Evolutionary conservation across 2,329 filamentous ascomycete species (phyloP), one percentile per base, ranked within the genome.

Genomic region (Pezicula rhizophila): DNA sequence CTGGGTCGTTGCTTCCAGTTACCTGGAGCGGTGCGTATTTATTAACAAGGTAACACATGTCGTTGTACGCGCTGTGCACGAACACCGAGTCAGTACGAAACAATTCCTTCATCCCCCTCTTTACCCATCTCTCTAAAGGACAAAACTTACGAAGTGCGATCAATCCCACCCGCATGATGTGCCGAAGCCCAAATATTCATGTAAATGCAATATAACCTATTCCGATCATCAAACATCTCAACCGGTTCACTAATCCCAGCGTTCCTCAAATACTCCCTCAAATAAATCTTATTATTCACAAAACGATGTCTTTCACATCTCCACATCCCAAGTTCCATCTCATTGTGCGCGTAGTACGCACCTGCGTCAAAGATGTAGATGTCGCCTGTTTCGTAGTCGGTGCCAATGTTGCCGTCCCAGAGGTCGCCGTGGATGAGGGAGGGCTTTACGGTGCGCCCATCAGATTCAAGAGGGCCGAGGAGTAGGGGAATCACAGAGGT

Each of bases 1-100:
- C 20, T 23, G 5, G 20, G 20, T 5, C 20, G 20, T 5, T 23
- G 5, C 5, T 23, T 23, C 3, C 20, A 23, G 20, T 23, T 23
- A 5, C 5, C 20, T 3, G 20, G 3, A 23, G 20, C 2, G 65
- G 65, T 8, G 57, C 64, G 43, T 68, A 69, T 50, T 65, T 69
- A 47, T 69, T 63, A 34, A 60, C 62, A 6, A 69, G 60, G 52
- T 60, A 68, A 4, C 63, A 57, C 58, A 69, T 67, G 46, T 69
- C 60, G 42, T 68, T 66, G 49, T 68, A 66, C 11, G 62, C 65
- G 48, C 64, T 66, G 34, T 23, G 8, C 7, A 35, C 7, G 15
- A 35, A 14, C 33, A 35, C 4, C 33, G 11, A 15, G 4, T 35
- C 33, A 35, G 11, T 23, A 23, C 20, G 20, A 3, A 3, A 4